A percentile compares a stretch with the other conserved stretches of the same genome.
Conservation (phyloP, 805 yeast genomes). For the Candida jianshihensis region DNA sequence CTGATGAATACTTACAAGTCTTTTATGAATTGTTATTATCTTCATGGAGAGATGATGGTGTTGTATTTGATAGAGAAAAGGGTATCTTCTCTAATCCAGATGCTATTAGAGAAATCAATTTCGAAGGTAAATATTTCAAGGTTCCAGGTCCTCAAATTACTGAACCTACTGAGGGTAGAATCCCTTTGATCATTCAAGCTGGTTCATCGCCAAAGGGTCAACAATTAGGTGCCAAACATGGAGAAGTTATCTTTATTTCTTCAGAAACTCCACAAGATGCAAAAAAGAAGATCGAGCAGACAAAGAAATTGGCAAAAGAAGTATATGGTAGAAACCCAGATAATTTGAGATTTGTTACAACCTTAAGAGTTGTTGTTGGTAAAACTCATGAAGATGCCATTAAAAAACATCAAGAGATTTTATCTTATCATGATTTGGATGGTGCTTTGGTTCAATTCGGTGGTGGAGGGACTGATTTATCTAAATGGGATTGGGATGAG, state of each 20-base stretch:
- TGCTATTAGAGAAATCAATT: constrained; percentile 33
- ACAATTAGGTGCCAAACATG: constrained; percentile 38
- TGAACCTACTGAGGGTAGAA: constrained; percentile 36
- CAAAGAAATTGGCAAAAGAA: constrained; percentile 29
- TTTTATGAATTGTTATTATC: constrained; percentile 32
- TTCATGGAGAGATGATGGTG: constrained; percentile 43
- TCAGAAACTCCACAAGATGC: constrained; percentile 27
- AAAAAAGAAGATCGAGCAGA: constrained; percentile 25
- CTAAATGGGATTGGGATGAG: constrained; percentile 37
- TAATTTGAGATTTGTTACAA: constrained; percentile 33
- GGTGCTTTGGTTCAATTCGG: constrained; percentile 40
- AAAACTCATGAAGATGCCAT: constrained; percentile 37
- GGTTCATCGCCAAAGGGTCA: constrained; percentile 38
- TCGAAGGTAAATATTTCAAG: constrained; percentile 34
- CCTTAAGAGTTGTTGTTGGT: constrained; percentile 32
- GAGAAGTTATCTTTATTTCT: constrained; percentile 34
- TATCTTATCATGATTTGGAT: constrained; percentile 30
- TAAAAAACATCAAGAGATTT: constrained; percentile 28
- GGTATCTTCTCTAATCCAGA: constrained; percentile 34
- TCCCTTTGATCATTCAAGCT: constrained; percentile 39
- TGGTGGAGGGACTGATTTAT: constrained; percentile 37
- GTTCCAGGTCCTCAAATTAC: no score
- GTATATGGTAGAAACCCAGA: constrained; percentile 32
- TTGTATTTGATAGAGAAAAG: no score
- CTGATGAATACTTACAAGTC: constrained; percentile 38